Conservation (phyloP, 2,329 filamentous ascomycete species). For the Aureobasidium pullulans region DNA sequence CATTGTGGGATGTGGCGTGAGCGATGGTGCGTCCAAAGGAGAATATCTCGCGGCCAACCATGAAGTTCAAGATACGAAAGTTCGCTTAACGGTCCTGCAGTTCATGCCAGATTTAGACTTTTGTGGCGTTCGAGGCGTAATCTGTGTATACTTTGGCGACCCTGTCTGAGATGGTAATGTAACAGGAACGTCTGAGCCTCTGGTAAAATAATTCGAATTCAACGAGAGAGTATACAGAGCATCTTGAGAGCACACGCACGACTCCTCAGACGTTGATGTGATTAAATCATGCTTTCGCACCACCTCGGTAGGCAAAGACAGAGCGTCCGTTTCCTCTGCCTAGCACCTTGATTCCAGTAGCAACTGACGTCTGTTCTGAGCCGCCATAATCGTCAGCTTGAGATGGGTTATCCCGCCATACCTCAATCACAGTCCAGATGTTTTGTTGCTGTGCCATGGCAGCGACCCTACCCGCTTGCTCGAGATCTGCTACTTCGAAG, state of each 20-base stretch:
- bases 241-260: too few species aligned
- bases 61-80: neutral
- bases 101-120: neutral
- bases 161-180: neutral
- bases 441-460: conserved; percentile 35
- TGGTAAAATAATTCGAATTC: too few species aligned
- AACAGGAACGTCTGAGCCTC: too few species aligned
- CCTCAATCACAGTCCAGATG: conserved; percentile 44
- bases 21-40: too few species aligned
- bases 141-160: neutral
- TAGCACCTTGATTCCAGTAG: conserved; percentile 22
- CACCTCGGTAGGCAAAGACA: conserved; percentile 35
- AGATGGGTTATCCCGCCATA: conserved; percentile 63
- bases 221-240: too few species aligned
- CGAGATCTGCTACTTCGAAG: conserved; percentile 64
- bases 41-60: too few species aligned
- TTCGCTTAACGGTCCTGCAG: neutral
- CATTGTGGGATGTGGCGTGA: too few species aligned
- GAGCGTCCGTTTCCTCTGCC: conserved; percentile 38
- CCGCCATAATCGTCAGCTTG: conserved; percentile 16
- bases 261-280: too few species aligned
- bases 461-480: conserved; percentile 60
- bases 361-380: neutral
- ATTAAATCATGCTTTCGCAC: conserved; percentile 14
- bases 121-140: neutral